Evolutionary conservation across 257 asterid genomes (phyloP).

Genomic region (Gentiana dahurica): DNA sequence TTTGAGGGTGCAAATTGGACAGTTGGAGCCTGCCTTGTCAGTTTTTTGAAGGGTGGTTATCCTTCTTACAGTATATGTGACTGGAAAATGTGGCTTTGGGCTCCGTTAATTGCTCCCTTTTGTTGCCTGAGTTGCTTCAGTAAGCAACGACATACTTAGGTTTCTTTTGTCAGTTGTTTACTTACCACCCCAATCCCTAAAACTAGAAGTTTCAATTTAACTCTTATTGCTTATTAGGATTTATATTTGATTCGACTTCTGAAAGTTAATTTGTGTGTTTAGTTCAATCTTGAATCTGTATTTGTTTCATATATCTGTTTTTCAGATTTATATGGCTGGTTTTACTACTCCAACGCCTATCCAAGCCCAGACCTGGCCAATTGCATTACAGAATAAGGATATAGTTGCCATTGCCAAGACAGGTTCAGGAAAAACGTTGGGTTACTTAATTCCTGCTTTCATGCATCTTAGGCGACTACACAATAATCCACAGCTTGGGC

Average conservation of each 20-base stretch:
- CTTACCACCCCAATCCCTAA: neutral
- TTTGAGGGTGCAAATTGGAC: constrained; percentile 96
- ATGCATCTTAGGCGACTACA: constrained; percentile 58
- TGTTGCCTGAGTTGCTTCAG: constrained; percentile 97
- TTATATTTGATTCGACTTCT: constrained; percentile 6
- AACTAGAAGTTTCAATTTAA: no score
- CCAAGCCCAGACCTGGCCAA: constrained; percentile 98
- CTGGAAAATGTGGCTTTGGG: constrained; percentile 85
- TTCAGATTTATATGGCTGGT: constrained; percentile 76
- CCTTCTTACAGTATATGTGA: constrained; percentile 70
- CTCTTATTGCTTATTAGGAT: constrained; percentile 1
- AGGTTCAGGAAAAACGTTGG: constrained; percentile 94
- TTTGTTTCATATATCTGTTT: constrained; percentile 21
- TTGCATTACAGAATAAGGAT: constrained; percentile 66
- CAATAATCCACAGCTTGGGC: constrained; percentile 80
- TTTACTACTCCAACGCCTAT: constrained; percentile 92
- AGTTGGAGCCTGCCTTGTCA: constrained; percentile 86
- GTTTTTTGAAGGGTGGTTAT: constrained; percentile 80
- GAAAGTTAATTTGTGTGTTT: constrained; percentile 14
- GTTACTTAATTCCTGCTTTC: constrained; percentile 90
- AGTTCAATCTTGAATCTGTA: constrained; percentile 6
- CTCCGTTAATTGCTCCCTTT: constrained; percentile 75
- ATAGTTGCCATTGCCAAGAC: constrained; percentile 98
- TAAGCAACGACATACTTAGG: constrained; percentile 76
- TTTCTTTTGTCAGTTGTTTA: constrained; percentile 41